Base-by-base conservation (phyloP, 225 moss, liverwort and hornwort species). In the Anthoceros angustus region DNA sequence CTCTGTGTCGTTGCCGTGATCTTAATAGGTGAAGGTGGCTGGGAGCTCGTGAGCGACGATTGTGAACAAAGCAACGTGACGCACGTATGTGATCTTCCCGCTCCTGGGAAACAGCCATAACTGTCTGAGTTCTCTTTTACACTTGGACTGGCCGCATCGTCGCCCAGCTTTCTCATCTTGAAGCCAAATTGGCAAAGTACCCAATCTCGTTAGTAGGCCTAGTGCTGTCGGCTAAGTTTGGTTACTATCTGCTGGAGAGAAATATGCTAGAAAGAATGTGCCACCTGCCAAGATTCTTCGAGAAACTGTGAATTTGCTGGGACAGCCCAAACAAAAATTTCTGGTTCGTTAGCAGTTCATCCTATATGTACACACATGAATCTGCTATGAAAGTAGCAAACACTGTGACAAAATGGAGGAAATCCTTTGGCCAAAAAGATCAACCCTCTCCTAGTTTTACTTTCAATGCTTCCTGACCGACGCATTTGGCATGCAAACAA, bases 71-170 rank as follows among this genome's bases (percentile, higher is more conserved):
- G 88, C 88, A 55, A 98, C 86, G 78, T 98, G 91, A 49, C 85
- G 82, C 62, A 91, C 74, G 64, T 95, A 91, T 42, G 95, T 95
- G 68, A 91, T 95, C 77, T 91, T 95, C 61, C 91, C 95, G 73
- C 91, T 86, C 95, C 93, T 93, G 83, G 16, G 24, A 62, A 64
- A n/a, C n/a, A n/a, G 80, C 76, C 38, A 98, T 82, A 70, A 84
- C 75, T 63, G 74, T 67, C 76, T 91, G 91, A 71, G 79, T 85
- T 67, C 85, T 82, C n/a, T 72, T 77, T 87, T 23, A 82, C 68
- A 70, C 68, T 88, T 43, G 39, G 12, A 25, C 64, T 48, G 15
- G 70, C 39, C 64, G 80, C 63, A 62, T 73, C 71, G 64, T 73
- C 69, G 39, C 65, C 63, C 18, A 68, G 67, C 38, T 73, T 76